Conservation (phyloP, 1,139 yeast species). For the Candida tunisiensis region DNA sequence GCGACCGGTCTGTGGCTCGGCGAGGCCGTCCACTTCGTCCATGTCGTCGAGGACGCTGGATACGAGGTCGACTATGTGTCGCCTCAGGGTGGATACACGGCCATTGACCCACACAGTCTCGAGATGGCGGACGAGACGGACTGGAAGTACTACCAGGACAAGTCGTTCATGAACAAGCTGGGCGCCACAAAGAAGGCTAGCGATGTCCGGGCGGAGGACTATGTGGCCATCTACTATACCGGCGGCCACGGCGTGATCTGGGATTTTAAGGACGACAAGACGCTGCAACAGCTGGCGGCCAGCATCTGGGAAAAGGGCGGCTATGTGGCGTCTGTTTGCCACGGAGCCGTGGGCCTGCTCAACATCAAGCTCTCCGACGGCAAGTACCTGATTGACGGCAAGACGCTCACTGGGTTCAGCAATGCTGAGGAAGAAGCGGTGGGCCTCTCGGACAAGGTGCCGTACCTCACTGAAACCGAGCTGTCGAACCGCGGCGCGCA, state of each 20-base stretch:
- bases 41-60: background rate
- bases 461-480: slow-evolving; percentile 17
- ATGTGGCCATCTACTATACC: slow-evolving; percentile 28
- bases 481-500: too few species aligned
- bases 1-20: slow-evolving; percentile 1
- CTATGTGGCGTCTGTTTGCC: slow-evolving; percentile 47
- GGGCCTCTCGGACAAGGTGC: slow-evolving; percentile 20
- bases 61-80: background rate
- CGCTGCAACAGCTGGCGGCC: slow-evolving; percentile 29
- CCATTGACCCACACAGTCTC: too few species aligned
- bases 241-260: slow-evolving; percentile 51
- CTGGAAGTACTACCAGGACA: too few species aligned
- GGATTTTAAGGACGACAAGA: slow-evolving; percentile 37
- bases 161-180: too few species aligned
- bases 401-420: slow-evolving; percentile 41
- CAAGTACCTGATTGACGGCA: too few species aligned
- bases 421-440: slow-evolving; percentile 29
- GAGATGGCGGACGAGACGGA: too few species aligned
- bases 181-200: too few species aligned
- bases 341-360: slow-evolving; percentile 42
- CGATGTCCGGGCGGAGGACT: too few species aligned
- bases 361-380: too few species aligned
- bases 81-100: background rate
- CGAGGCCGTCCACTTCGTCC: background rate
- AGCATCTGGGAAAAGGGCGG: slow-evolving; percentile 34